Base-by-base conservation (phyloP, 1,139 yeast species). In the Blastobotrys apis region DNA sequence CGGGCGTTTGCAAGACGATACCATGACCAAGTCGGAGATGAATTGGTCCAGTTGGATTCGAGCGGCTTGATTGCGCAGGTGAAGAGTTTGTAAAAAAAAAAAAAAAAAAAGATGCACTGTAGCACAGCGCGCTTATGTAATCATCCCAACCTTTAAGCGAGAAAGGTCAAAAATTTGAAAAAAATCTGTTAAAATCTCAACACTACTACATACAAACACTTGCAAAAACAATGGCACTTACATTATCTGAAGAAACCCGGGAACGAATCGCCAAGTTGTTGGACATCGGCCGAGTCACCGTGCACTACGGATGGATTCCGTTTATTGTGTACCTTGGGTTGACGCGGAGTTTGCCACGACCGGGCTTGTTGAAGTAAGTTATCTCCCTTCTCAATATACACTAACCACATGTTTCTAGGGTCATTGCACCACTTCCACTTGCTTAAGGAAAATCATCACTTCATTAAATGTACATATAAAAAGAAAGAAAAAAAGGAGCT, bases 281-380 rank as follows among this genome's bases (percentile, higher is more conserved):
- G 58, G 94, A 85, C 58, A 75, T 87, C 59, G 82, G 96, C 54
- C 85, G 87, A 67, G 84, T 86, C 46, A 76, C 85, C 60, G 85
- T 92, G 49, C 97, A 92, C 71, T 92, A 88, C 68, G 97, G 97
- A 36, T 92, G 95, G 85, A 83, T 92, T 59, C 98, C 98, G 49
- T 84, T 92, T 63, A 83, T 92, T 54, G 74, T 92, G 61, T 92
- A 92, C 73, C 73, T 92, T 62, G 65, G 96, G 36, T 90, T 95
- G 95, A 73, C 85, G 50, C 80, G 85, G 57, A 80, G 94, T 52
- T 75, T 87, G 48, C 84, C 83, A 67, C 85, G 83, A 69, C 97
- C 97, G 53, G 80, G 81, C 54, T 72, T 88, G 62, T 74, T 90
- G 69, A 79, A 78, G 73, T 77, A 56, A 48, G 68, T 59, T 21